These are phyloP conservation scores for Tagetes erecta DNA, from an alignment of 129 eudicot species.

Conservation along the genomic window DNA sequence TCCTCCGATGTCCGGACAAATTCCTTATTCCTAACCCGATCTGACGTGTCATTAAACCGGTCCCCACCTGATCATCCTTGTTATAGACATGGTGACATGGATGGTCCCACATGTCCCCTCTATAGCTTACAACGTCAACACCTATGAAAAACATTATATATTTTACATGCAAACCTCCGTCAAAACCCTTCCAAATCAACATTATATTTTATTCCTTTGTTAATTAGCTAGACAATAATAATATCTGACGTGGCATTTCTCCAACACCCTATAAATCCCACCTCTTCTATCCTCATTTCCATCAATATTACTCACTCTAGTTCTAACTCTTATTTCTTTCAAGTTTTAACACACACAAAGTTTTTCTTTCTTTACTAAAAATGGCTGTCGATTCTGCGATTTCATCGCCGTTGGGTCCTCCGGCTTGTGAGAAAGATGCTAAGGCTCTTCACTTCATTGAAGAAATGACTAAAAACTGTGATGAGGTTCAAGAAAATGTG, in stretches of 20 bases:
- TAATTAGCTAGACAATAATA: background rate
- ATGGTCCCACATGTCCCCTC: constrained; percentile 54
- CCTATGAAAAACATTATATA: constrained; percentile 25
- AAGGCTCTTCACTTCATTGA: constrained; percentile 71
- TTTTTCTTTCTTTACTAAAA: constrained; percentile 7
- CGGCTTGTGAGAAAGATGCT: constrained; percentile 58
- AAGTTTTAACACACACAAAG: background rate
- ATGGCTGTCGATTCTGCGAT: constrained; percentile 48
- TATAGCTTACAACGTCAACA: constrained; percentile 24
- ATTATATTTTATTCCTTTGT: constrained; percentile 26
- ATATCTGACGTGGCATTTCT: constrained; percentile 28
- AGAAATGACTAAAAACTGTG: constrained; percentile 63
- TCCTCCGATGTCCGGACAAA: constrained; percentile 48
- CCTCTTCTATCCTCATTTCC: constrained; percentile 11
- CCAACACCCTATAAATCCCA: constrained; percentile 24
- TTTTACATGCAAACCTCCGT: constrained; percentile 42
- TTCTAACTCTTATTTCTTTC: too few relatives aligned
- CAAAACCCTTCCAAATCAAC: constrained; percentile 48
- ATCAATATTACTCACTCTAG: constrained; percentile 22
- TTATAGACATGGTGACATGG: constrained; percentile 34
- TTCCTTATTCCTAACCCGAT: constrained; percentile 24
- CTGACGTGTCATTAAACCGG: constrained; percentile 41
- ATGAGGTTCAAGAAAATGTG: constrained; percentile 61
- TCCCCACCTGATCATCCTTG: constrained; percentile 39
- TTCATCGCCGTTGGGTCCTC: constrained; percentile 46